Percentiles rank a stretch among this genome's conserved stretches.
Conservation (phyloP, 2,329 filamentous ascomycete genomes). For the Mariannaea elegans region DNA sequence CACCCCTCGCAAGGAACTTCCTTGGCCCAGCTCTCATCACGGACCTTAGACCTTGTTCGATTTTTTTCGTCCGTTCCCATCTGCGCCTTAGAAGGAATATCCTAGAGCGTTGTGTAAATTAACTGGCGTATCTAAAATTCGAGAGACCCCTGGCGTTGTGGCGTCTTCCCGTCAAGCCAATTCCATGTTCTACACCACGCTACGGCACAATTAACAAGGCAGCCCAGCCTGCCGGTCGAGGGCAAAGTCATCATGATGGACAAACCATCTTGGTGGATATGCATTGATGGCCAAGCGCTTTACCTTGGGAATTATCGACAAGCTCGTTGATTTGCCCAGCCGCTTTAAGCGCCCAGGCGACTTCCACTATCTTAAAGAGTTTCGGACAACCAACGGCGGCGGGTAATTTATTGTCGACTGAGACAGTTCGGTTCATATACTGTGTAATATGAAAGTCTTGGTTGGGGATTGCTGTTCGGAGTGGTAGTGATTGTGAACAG, state of each 20-base stretch:
- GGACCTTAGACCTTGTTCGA: not conserved
- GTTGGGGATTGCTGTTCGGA: no score
- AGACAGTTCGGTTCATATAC: no score
- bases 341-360: conserved; percentile 23
- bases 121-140: no score
- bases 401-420: not conserved
- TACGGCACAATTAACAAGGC: no score
- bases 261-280: not conserved
- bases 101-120: no score
- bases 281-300: not conserved
- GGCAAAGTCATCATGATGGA: not conserved
- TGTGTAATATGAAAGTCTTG: no score
- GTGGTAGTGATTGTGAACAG: no score
- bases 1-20: conserved; percentile 1
- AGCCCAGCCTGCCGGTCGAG: no score
- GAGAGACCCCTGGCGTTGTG: no score
- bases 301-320: not conserved
- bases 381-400: conserved; percentile 6
- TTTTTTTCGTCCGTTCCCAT: not conserved
- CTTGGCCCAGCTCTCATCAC: not conserved
- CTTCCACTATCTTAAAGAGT: not conserved
- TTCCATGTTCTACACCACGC: no score
- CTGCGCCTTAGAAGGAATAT: not conserved
- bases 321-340: conserved; percentile 14
- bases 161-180: no score